Conservation (phyloP, 2,329 filamentous ascomycete species). For the Pestalotiopsis sp. region DNA sequence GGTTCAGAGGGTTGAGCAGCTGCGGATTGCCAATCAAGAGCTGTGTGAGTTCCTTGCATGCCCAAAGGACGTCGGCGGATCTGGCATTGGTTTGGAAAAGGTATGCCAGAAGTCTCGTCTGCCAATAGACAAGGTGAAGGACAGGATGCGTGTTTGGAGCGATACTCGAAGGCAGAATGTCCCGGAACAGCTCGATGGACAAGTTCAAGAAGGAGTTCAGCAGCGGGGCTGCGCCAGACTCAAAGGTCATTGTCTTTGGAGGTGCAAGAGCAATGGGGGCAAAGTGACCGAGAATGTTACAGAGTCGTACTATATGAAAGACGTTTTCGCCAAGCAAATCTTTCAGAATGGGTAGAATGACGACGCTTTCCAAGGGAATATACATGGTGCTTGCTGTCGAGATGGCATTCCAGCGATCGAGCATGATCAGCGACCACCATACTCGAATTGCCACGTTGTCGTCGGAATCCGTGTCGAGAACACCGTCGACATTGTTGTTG, state of each 20-base stretch:
- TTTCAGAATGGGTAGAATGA: constrained; percentile 62
- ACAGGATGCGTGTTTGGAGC: constrained; percentile 55
- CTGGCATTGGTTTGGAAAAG: constrained; percentile 60
- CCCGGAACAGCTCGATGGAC: constrained; percentile 67
- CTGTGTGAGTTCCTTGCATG: constrained; percentile 60
- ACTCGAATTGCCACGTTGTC: constrained; percentile 64
- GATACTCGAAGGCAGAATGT: constrained; percentile 61
- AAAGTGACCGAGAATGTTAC: constrained; percentile 59
- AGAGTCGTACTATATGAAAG: constrained; percentile 66
- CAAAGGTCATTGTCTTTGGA: constrained; percentile 43
- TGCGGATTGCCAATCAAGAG: constrained; percentile 58
- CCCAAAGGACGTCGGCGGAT: constrained; percentile 60
- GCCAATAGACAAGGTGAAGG: constrained; percentile 71
- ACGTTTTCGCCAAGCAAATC: constrained; percentile 63
- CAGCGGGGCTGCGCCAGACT: constrained; percentile 41
- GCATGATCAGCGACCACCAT: constrained; percentile 73
- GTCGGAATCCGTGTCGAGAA: constrained; percentile 60
- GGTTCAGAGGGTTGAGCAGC: constrained; percentile 64
- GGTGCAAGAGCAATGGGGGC: constrained; percentile 47
- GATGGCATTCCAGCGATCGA: constrained; percentile 76
- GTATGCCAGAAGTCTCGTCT: constrained; percentile 66
- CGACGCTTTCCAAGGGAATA: constrained; percentile 64
- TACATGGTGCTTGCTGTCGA: constrained; percentile 64
- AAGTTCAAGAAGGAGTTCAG: constrained; percentile 54
- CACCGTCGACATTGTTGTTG: constrained; percentile 39